Evolutionary conservation across 2,329 filamentous ascomycete genomes (phyloP).

Genomic region (Tolypocladium sp.): DNA sequence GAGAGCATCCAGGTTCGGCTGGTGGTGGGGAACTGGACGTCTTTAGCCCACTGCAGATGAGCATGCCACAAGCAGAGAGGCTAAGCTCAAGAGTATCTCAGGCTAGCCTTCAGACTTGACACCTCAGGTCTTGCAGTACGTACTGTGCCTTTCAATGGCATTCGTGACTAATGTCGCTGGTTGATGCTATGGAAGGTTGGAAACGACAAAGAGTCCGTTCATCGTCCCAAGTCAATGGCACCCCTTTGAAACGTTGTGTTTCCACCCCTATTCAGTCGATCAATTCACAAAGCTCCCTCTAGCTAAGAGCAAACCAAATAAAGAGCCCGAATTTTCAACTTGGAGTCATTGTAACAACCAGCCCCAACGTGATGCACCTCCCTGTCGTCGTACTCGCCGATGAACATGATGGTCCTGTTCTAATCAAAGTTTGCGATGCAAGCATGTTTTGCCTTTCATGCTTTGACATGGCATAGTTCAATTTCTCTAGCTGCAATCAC

Average conservation of each 20-base stretch:
- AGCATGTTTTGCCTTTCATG: too few species aligned
- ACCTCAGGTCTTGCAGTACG: not conserved
- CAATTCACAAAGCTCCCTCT: not conserved
- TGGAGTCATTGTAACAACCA: too few species aligned
- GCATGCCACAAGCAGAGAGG: not conserved
- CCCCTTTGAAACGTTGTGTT: not conserved
- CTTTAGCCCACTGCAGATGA: not conserved
- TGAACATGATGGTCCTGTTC: too few species aligned
- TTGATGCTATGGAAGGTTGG: not conserved
- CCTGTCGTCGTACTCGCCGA: too few species aligned
- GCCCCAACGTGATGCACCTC: too few species aligned
- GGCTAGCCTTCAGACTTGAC: not conserved
- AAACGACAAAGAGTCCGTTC: not conserved
- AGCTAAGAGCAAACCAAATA: not conserved
- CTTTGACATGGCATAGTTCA: too few species aligned
- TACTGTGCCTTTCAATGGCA: not conserved
- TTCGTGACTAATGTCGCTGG: not conserved
- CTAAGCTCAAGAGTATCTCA: not conserved
- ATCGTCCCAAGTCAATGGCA: not conserved
- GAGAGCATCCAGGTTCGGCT: not conserved
- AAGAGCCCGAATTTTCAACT: too few species aligned
- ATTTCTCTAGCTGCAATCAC: too few species aligned
- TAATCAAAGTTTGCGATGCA: too few species aligned
- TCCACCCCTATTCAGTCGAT: not conserved
- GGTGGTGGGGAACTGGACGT: not conserved